Evolutionary conservation across 169 alveolate species (phyloP), one percentile per base, ranked within the genome.

Genomic region (Plasmodium adleri): DNA sequence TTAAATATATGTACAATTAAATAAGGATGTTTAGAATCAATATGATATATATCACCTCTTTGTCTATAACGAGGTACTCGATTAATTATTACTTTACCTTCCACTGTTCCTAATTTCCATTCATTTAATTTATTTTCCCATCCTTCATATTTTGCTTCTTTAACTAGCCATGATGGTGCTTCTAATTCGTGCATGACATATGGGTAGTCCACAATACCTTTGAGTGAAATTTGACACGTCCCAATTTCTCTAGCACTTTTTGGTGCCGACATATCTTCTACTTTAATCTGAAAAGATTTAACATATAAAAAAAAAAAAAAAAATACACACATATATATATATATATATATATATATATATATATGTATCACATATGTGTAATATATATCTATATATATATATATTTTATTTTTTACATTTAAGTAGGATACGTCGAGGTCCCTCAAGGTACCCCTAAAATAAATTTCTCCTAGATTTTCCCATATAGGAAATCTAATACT

Each of bases 391-490:
- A 12, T 22, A 10, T 15, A 6, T 6, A 54, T 56, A 54, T 9
- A 54, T 54, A 8, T 1, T 26, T 26, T 26, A 32, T 32, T 32
- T 32, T 54, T 76, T 58, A 76, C 89, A 17, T 45, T 43, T 26
- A 95, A 75, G 58, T 93, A 93, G 43, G 96, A 88, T 49, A 93
- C 88, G 54, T 93, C 96, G 20, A 95, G 83, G 45, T 95, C 97
- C 64, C 93, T 80, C 39, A 94, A 74, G 6, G 97, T 95, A 3
- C 97, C 97, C 58, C 97, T 90, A 62, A 94, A 93, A 39, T 91
- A 76, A 4, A 95, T 85, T 56, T 94, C 95, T 2, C 97, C 97
- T 58, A 95, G 64, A 72, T 93, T 93, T 32, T 93, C 96, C 97
- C 97, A 95, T 52, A 92, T 76, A 26, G 96, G 93, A 15, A 87